These are phyloP conservation scores for Sporothrix variecibatus DNA, from an alignment of 2,329 filamentous ascomycete species.

Conservation along the genomic window DNA sequence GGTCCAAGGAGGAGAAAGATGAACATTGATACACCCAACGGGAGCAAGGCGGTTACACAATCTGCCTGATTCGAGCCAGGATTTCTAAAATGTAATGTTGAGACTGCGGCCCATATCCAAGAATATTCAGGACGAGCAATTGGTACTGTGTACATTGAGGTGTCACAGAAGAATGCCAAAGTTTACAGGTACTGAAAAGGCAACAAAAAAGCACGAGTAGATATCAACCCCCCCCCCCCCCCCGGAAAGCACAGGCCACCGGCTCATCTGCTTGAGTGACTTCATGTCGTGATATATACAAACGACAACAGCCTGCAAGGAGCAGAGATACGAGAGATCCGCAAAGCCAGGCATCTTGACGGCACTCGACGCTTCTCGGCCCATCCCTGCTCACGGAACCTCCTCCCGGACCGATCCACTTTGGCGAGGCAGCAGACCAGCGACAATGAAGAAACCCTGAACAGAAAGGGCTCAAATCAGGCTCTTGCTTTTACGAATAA, in stretches of 20 bases:
- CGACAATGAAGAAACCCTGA: not conserved
- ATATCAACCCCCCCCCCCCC: not conserved
- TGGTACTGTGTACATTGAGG: not conserved
- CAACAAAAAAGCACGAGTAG: not conserved
- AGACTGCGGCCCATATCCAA: not conserved
- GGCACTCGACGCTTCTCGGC: not conserved
- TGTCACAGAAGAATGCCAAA: not conserved
- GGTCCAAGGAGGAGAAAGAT: not conserved
- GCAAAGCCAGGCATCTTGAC: not conserved
- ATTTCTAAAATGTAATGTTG: not conserved
- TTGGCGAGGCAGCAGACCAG: not conserved
- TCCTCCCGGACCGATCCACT: not conserved
- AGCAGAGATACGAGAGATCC: not conserved
- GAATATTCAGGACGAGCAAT: not conserved
- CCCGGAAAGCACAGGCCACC: slow-evolving; percentile 9
- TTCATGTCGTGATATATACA: not conserved
- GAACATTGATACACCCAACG: not conserved
- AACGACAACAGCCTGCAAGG: not conserved
- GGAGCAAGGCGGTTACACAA: not conserved
- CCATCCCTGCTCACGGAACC: not conserved
- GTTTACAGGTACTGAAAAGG: no score
- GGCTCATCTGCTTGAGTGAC: not conserved
- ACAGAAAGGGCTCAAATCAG: not conserved
- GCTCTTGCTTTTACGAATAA: not conserved
- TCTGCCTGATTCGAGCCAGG: not conserved